Conservation (phyloP, 306 rosid genomes). For the Medicago lupulina region DNA sequence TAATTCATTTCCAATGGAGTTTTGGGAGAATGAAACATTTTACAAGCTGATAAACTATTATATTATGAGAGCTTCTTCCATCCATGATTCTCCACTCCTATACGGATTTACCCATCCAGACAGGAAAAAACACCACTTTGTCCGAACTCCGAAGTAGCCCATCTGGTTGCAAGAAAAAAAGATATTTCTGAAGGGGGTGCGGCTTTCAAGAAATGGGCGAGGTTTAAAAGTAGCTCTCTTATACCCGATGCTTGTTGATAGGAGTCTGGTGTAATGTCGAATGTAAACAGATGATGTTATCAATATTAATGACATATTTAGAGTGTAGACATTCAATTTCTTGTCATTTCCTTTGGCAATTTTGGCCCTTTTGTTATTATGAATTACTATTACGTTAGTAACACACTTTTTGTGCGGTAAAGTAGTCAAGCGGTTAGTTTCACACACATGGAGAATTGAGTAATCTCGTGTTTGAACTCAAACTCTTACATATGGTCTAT, state of each 20-base stretch:
- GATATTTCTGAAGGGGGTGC: not conserved
- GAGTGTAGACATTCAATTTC: not conserved
- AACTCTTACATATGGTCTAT: too few species aligned
- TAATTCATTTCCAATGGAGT: not conserved
- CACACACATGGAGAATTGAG: too few species aligned
- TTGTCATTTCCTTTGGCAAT: not conserved
- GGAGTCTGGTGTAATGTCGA: not conserved
- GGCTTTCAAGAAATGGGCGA: not conserved
- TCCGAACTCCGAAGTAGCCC: not conserved
- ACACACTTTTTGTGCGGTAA: too few species aligned
- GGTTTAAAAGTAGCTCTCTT: not conserved
- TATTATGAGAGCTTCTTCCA: not conserved
- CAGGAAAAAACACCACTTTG: not conserved
- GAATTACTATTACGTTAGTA: too few species aligned
- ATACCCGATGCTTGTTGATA: constrained; percentile 8
- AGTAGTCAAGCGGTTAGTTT: too few species aligned
- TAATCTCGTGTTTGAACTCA: too few species aligned
- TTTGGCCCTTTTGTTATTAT: not conserved
- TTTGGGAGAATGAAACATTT: constrained; percentile 15
- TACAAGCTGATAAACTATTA: constrained; percentile 29
- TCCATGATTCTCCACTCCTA: not conserved
- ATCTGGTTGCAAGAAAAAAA: not conserved
- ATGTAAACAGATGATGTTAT: not conserved
- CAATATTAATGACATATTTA: not conserved
- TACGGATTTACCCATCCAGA: not conserved